phyloP scores from a whole-genome alignment of 768 basidiomycete genomes.

The Lactifluus hygrophoroides region DNA sequence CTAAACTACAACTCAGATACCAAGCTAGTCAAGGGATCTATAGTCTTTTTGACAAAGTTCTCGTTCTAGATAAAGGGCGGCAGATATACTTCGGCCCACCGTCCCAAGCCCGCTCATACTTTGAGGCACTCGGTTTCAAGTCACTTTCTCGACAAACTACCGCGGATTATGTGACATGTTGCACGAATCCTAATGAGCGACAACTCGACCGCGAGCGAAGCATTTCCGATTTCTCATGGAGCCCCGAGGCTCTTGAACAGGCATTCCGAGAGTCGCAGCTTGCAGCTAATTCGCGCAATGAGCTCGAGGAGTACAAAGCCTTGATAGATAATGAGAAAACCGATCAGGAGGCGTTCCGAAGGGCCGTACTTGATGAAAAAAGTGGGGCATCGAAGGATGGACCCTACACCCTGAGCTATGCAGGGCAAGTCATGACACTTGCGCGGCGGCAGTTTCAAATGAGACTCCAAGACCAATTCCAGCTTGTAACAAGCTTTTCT shows the following conservation, averaged over 20 bases:
- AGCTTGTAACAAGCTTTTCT: slow-evolving; percentile 60
- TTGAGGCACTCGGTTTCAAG: slow-evolving; percentile 64
- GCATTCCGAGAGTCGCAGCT: slow-evolving; percentile 47
- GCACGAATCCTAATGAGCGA: slow-evolving; percentile 78
- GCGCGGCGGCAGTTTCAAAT: slow-evolving; percentile 66
- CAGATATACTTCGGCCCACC: slow-evolving; percentile 78
- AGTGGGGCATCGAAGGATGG: slow-evolving; percentile 67
- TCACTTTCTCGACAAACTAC: slow-evolving; percentile 76
- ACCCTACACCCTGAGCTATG: slow-evolving; percentile 76
- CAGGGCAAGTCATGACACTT: slow-evolving; percentile 62
- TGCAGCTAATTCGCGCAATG: slow-evolving; percentile 34
- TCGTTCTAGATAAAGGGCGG: slow-evolving; percentile 72
- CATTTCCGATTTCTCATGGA: slow-evolving; percentile 48
- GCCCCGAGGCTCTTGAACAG: slow-evolving; percentile 56
- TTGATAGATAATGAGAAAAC: slow-evolving; percentile 48
- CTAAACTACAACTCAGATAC: slow-evolving; percentile 22
- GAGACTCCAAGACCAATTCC: slow-evolving; percentile 69
- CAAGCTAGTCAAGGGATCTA: slow-evolving; percentile 76
- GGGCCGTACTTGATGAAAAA: slow-evolving; percentile 72
- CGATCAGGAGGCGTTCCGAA: slow-evolving; percentile 68
- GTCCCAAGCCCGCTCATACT: slow-evolving; percentile 67
- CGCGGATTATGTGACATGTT: slow-evolving; percentile 76
- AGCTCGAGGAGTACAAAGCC: slow-evolving; percentile 45
- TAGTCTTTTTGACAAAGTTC: slow-evolving; percentile 77
- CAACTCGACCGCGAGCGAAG: slow-evolving; percentile 57